phyloP scores from a whole-genome alignment of 2,329 filamentous ascomycete species.

The Fusarium mangiferae region DNA sequence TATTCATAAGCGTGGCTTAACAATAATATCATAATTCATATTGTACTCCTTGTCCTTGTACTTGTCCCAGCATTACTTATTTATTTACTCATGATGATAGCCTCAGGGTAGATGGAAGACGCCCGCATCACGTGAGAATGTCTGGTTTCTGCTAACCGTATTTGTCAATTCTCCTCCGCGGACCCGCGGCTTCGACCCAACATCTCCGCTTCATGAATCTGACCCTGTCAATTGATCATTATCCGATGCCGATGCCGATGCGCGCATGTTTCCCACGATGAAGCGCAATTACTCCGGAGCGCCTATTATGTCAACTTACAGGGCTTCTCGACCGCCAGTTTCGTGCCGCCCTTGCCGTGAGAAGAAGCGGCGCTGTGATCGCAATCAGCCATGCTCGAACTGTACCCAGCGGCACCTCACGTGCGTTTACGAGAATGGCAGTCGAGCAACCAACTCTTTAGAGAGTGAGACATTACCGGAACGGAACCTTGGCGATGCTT shows the following conservation, averaged over 20 bases:
- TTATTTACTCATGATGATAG: background rate
- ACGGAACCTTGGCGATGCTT: background rate
- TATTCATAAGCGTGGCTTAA: accelerated
- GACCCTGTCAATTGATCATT: background rate
- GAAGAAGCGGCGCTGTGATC: slow-evolving; percentile 5
- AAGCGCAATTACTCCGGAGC: background rate
- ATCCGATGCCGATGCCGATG: background rate
- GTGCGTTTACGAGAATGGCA: background rate
- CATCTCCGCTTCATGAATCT: background rate
- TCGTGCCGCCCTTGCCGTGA: background rate
- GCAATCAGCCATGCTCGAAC: slow-evolving; percentile 6
- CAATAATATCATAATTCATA: background rate
- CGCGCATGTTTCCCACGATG: background rate
- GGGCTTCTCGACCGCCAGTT: background rate
- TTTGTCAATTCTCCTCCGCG: background rate
- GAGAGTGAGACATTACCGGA: background rate
- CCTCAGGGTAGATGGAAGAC: too few relatives aligned
- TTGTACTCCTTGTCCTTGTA: background rate
- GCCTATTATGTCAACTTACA: background rate
- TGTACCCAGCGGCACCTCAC: background rate
- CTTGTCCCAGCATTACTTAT: background rate
- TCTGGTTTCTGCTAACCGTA: accelerated
- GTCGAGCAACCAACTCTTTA: too few relatives aligned
- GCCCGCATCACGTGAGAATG: background rate
- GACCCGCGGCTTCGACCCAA: background rate